Base-by-base conservation (phyloP, 2,329 filamentous ascomycete genomes). In the Claviceps humidiphila region DNA sequence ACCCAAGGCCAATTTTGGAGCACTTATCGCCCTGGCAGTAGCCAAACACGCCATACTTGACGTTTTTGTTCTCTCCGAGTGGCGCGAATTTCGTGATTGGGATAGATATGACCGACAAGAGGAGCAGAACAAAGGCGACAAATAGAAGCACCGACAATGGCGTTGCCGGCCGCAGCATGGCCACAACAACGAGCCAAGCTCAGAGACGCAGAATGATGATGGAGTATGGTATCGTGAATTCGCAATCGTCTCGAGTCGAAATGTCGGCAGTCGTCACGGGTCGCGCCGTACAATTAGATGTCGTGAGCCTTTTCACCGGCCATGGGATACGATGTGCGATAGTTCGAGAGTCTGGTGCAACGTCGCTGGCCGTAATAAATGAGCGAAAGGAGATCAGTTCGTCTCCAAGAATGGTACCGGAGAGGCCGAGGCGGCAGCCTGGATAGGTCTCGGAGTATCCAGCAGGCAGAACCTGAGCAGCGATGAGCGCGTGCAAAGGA, bases 11-110 rank as follows among this genome's bases (percentile, higher is more conserved):
- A 58, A 91, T 80, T 42, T 74, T 72, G 61, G 80, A 87, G 68
- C 93, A 97, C 54, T 69, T 63, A 55, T 73, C 67, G 41, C 70
- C 73, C 58, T 81, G 75, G 69, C 93, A 98, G 62, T 81, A 95
- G 26, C 93, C 93, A 72, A 97, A 91, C 48, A 97, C 90, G 48
- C 93, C 93, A 73, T 94, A 96, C 59, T 82, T 83, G 59, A 87
- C 80, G 60, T 84, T 82, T 43, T 83, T 71, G 64, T 83, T 91
- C 50, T 80, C 82, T 40, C 87, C 90, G 43, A 98, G 75, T 9
- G 89, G 88, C 47, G 98, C 94, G 26, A 76, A 78, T 63, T 85
- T 82, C 64, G 97, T 85, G 59, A 98, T 82, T 17, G 93, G 93
- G 0, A 89, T 90, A 1, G 91, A 95, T n/a, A 98, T 72, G 41